Evolutionary conservation across 2,329 filamentous ascomycete genomes (phyloP).

Genomic region (Madurella fahalii): DNA sequence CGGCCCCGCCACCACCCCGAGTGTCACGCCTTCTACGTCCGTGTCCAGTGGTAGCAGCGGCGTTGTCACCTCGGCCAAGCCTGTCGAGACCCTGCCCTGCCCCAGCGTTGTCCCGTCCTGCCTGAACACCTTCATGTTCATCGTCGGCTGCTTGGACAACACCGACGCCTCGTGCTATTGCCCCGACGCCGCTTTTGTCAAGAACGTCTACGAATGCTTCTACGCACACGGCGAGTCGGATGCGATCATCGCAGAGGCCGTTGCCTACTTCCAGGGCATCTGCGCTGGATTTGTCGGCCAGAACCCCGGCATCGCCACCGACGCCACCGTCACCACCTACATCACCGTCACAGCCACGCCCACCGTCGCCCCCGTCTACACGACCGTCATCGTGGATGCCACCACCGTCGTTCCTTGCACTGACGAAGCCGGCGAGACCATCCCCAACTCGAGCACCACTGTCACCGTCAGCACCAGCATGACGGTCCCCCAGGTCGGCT

Average conservation of each 20-base stretch:
- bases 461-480: constrained; percentile 45
- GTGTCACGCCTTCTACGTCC: constrained; percentile 42
- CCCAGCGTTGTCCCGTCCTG: constrained; percentile 78
- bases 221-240: constrained; percentile 67
- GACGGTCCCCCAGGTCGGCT: constrained; percentile 50
- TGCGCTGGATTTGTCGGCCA: constrained; percentile 69
- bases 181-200: constrained; percentile 69
- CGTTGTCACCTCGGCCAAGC: constrained; percentile 21
- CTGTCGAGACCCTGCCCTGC: constrained; percentile 49
- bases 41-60: constrained; percentile 33
- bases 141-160: constrained; percentile 75
- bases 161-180: constrained; percentile 83
- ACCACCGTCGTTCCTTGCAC: constrained; percentile 51
- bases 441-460: constrained; percentile 49
- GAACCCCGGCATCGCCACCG: constrained; percentile 84
- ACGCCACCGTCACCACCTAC: constrained; percentile 60
- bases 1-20: constrained; percentile 8
- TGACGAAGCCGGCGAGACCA: constrained; percentile 41
- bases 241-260: constrained; percentile 63
- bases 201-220: constrained; percentile 77
- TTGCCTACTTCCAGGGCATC: constrained; percentile 86
- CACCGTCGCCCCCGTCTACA: constrained; percentile 39
- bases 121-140: constrained; percentile 83
- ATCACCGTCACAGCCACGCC: constrained; percentile 47
- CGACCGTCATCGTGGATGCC: constrained; percentile 46